These are phyloP conservation scores for Pyropia haitanensis DNA, from an alignment of 23 red algal species.

Conservation along the genomic window DNA sequence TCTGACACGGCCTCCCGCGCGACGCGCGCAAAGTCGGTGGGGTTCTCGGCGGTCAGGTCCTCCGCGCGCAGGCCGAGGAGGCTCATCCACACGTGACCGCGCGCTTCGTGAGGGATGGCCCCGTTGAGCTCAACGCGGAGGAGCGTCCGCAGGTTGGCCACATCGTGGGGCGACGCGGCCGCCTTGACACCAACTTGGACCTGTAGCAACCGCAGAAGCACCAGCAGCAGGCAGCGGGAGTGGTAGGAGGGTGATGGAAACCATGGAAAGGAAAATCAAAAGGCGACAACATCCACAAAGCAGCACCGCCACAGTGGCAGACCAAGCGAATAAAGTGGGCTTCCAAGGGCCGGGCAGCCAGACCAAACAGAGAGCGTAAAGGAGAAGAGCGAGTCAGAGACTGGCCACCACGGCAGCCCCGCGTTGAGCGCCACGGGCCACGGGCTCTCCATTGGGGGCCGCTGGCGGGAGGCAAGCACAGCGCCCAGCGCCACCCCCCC, in stretches of 20 bases:
- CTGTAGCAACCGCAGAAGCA: not conserved
- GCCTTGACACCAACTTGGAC: constrained; percentile 34
- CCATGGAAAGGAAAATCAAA: not conserved
- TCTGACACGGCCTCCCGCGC: constrained; percentile 52
- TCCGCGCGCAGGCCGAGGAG: constrained; percentile 50
- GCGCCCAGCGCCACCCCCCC: too few relatives aligned
- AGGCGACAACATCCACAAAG: not conserved
- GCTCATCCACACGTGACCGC: constrained; percentile 61
- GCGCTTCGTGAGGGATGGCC: constrained; percentile 54
- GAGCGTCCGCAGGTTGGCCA: constrained; percentile 38
- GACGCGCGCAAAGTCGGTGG: constrained; percentile 38
- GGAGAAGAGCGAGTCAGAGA: too few relatives aligned
- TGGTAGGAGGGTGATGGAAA: not conserved
- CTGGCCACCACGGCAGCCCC: too few relatives aligned
- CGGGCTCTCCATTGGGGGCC: too few relatives aligned
- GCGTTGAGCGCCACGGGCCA: too few relatives aligned
- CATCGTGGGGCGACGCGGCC: constrained; percentile 35
- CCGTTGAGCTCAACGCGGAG: constrained; percentile 32
- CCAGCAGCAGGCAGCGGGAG: not conserved
- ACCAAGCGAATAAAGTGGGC: constrained; percentile 6
- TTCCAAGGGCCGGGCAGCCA: too few relatives aligned
- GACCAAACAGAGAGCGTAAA: too few relatives aligned
- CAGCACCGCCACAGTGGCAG: not conserved
- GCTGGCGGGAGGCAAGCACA: too few relatives aligned
- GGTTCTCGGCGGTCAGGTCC: constrained; percentile 51